These are phyloP conservation scores for Spirogloea muscicola DNA, from an alignment of 139 green algal species.

Conservation along the genomic window DNA sequence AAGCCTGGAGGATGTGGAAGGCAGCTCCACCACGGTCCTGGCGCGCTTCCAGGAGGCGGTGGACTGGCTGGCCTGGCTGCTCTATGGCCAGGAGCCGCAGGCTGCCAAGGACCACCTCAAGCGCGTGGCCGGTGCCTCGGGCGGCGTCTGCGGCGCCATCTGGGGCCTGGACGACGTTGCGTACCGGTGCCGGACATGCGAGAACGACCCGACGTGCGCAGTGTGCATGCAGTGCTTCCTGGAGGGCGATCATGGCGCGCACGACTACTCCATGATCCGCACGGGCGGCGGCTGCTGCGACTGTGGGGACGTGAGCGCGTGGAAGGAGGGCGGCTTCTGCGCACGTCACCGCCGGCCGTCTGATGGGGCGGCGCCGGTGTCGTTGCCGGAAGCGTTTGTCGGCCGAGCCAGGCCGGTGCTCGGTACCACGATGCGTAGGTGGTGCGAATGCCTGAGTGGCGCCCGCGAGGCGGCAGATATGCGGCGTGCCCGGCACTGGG, in stretches of 20 bases:
- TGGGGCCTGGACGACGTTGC: conserved; percentile 45
- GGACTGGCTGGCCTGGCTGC: too few species aligned
- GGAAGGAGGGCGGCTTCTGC: conserved; percentile 39
- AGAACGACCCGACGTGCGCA: conserved; percentile 45
- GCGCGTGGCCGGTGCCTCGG: background rate
- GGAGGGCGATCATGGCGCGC: conserved; percentile 41
- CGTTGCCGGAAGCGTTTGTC: conserved; percentile 31
- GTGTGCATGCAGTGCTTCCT: conserved; percentile 47
- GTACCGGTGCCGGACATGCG: conserved; percentile 41
- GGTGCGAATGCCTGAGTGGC: too few species aligned
- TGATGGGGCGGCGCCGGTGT: background rate
- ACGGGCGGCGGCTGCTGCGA: conserved; percentile 50
- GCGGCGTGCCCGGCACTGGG: background rate
- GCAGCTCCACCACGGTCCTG: too few species aligned
- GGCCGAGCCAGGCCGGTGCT: conserved; percentile 13
- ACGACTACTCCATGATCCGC: conserved; percentile 48
- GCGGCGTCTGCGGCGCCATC: conserved; percentile 38
- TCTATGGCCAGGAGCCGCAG: too few species aligned
- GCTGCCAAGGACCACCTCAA: too few species aligned
- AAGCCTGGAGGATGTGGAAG: too few species aligned
- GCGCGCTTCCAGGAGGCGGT: too few species aligned
- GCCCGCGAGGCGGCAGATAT: too few species aligned
- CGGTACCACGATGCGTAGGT: too few species aligned
- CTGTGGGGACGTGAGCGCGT: conserved; percentile 46
- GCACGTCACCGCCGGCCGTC: background rate